These are phyloP conservation scores for Hyaloscypha hepaticicola DNA, from an alignment of 495 filamentous ascomycete genomes.

Conservation along the genomic window DNA sequence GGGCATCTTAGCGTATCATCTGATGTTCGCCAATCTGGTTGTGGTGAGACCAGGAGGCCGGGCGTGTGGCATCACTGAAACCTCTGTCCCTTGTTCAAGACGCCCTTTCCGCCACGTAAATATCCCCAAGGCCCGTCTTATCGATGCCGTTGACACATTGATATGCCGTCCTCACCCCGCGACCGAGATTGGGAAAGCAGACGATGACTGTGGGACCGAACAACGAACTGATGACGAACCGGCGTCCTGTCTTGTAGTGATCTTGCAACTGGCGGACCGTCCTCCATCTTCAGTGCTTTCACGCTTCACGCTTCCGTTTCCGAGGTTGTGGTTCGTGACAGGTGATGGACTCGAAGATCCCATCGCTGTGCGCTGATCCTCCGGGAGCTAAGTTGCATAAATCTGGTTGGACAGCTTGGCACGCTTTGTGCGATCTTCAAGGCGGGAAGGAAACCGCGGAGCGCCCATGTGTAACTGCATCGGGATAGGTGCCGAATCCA, in stretches of 20 bases:
- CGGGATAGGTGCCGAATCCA: conserved; percentile 21
- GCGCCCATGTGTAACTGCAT: neutral
- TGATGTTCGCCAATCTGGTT: neutral
- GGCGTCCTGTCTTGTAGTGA: too few relatives aligned
- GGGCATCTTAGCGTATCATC: neutral
- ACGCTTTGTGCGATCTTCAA: neutral
- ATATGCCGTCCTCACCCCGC: neutral
- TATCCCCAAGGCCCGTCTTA: neutral
- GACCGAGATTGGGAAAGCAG: conserved; percentile 1
- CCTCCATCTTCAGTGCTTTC: neutral
- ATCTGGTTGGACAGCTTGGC: neutral
- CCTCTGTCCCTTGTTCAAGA: neutral
- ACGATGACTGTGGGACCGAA: neutral
- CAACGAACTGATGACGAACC: too few relatives aligned
- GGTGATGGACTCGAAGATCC: neutral
- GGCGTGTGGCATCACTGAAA: neutral
- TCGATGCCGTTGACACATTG: neutral
- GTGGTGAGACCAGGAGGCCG: neutral
- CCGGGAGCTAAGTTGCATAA: conserved; percentile 9
- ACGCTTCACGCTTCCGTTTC: neutral
- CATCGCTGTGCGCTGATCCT: conserved; percentile 9
- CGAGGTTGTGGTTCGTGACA: neutral
- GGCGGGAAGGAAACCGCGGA: neutral
- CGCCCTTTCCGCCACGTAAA: conserved; percentile 7
- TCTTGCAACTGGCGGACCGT: too few relatives aligned